Base-by-base conservation (phyloP, 1,139 yeast species). In the Pichia sp. region DNA sequence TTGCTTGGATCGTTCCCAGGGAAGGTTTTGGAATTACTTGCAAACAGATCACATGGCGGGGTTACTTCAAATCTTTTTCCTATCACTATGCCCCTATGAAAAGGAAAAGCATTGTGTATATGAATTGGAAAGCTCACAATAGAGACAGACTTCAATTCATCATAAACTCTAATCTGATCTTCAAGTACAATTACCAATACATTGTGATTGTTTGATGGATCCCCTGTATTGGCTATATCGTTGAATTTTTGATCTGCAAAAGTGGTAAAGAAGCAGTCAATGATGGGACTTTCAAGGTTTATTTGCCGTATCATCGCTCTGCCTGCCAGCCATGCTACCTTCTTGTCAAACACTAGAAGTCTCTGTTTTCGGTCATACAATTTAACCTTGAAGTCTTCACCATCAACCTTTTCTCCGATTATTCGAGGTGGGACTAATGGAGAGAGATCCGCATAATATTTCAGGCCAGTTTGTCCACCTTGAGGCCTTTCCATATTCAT, bases 91-190 rank as follows among this genome's bases (percentile, higher is more conserved):
- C 96, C 96, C 26, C 77, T 76, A 48, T 81, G 84, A 61, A 81
- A 84, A 0, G 84, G 76, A 54, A 83, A 74, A 1, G 85, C 90
- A 26, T 71, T 71, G 48, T 72, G 75, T 47, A 86, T 75, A 5
- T 71, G 69, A 59, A 87, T 86, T 0, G 96, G 92, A 56, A 88
- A 76, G 60, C 81, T 82, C 32, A 83, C 77, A 4, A 79, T 75
- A 62, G 81, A 80, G 2, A 79, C 74, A 41, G 79, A 73, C 2
- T 92, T 90, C 59, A 79, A 79, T 3, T 72, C 71, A 58, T 77
- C 79, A 67, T 85, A 86, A 1, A 86, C 74, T 58, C 84, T 74
- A 0, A 82, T 81, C 5, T 79, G 72, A 55, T 78, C 81, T 46
- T 67, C 65, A 50, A 82, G 66, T 51, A 85, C 75, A 5, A 84